These are phyloP conservation scores for Fragilaria radians DNA, from an alignment of 108 stramenopile genomes.

Conservation along the genomic window DNA sequence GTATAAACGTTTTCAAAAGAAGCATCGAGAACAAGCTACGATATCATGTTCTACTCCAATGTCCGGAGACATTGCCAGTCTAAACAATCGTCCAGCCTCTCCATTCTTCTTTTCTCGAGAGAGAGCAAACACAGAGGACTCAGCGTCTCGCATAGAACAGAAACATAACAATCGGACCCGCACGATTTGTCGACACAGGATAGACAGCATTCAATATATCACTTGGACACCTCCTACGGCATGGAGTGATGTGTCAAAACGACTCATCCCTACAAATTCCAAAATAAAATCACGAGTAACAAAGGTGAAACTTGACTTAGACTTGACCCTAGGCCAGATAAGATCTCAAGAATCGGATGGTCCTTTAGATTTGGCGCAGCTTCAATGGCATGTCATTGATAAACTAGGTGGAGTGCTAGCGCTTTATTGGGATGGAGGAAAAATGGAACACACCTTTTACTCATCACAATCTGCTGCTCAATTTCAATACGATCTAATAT, in stretches of 20 bases:
- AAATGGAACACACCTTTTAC: constrained; percentile 55
- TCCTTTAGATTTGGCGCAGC: constrained; percentile 8
- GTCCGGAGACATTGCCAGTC: no score
- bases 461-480: constrained; percentile 53
- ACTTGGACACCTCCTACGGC: constrained; percentile 31
- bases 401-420: constrained; percentile 5
- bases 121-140: neutral
- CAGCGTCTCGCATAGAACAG: neutral
- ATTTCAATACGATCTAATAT: constrained; percentile 63
- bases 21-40: no score
- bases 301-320: constrained; percentile 11
- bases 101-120: neutral
- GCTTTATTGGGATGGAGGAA: constrained; percentile 2
- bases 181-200: constrained; percentile 2
- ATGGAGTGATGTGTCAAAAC: constrained; percentile 29
- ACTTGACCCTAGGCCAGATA: constrained; percentile 8
- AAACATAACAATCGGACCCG: neutral
- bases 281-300: constrained; percentile 6
- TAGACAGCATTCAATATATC: neutral
- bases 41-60: no score
- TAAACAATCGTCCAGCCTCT: no score
- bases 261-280: constrained; percentile 22
- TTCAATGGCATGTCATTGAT: constrained; percentile 26
- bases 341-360: constrained; percentile 6
- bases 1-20: no score